Evolutionary conservation across 257 asterid genomes (phyloP).

Genomic region (Verbena officinalis): DNA sequence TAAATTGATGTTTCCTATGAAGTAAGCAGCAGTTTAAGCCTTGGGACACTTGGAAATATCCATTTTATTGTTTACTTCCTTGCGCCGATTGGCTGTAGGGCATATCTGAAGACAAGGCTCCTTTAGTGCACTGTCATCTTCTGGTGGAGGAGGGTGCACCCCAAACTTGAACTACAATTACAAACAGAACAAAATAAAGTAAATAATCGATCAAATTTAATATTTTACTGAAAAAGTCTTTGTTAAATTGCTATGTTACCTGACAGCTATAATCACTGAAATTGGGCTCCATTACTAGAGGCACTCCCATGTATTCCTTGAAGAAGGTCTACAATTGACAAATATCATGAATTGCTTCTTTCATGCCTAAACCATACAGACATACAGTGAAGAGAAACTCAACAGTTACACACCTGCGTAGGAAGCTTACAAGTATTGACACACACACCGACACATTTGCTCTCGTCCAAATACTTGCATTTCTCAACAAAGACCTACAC

Average conservation of each 20-base stretch:
- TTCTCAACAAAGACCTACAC: slow-evolving; percentile 78
- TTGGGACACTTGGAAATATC: slow-evolving; percentile 56
- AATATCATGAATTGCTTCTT: background rate
- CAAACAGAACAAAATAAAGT: background rate
- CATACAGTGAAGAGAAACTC: background rate
- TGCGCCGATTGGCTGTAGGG: slow-evolving; percentile 62
- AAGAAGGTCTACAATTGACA: slow-evolving; percentile 52
- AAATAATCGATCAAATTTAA: too few species aligned
- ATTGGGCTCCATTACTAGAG: slow-evolving; percentile 83
- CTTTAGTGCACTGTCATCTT: slow-evolving; percentile 59
- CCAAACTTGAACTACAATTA: slow-evolving; percentile 71
- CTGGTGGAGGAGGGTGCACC: slow-evolving; percentile 59
- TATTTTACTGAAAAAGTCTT: too few species aligned
- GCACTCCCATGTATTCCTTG: slow-evolving; percentile 85
- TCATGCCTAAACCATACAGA: background rate
- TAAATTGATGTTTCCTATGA: background rate
- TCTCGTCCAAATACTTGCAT: slow-evolving; percentile 91
- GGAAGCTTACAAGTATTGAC: slow-evolving; percentile 90
- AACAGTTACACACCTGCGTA: slow-evolving; percentile 64
- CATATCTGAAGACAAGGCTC: slow-evolving; percentile 81
- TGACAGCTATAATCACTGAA: slow-evolving; percentile 84
- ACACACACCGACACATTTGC: slow-evolving; percentile 90
- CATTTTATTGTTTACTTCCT: slow-evolving; percentile 26
- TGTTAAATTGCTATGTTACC: too few species aligned
- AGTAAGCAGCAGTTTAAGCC: slow-evolving; percentile 28